Evolutionary conservation across 1,139 yeast species (phyloP).

Genomic region (Petasospora rhodanensis): DNA sequence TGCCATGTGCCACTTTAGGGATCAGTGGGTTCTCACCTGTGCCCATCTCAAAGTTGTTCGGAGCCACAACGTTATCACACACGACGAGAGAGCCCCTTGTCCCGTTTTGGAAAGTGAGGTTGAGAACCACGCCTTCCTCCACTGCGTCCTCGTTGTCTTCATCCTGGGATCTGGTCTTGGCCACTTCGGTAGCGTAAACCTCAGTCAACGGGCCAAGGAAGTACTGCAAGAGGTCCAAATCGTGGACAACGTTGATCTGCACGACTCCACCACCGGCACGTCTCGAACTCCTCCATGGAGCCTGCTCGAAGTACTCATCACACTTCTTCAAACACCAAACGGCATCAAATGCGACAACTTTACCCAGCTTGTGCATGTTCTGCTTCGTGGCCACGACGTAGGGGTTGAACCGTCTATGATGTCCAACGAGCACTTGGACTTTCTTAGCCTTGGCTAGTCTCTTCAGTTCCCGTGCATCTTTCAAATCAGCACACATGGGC

Average conservation of each 20-base stretch:
- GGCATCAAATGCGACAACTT: conserved; percentile 16
- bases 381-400: conserved; percentile 16
- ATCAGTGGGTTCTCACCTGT: conserved; percentile 20
- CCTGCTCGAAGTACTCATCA: conserved; percentile 15
- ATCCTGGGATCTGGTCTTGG: conserved; percentile 9
- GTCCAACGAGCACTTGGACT: conserved; percentile 14
- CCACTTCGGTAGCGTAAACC: conserved; percentile 15
- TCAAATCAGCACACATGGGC: conserved; percentile 14
- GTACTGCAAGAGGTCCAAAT: conserved; percentile 16
- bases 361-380: conserved; percentile 9
- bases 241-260: conserved; percentile 18
- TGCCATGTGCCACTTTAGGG: conserved; percentile 5
- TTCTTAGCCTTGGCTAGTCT: conserved; percentile 4
- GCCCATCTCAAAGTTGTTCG: conserved; percentile 20
- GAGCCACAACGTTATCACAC: conserved; percentile 18
- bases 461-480: conserved; percentile 12
- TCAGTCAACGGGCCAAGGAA: conserved; percentile 15
- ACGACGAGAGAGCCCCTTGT: conserved; percentile 14
- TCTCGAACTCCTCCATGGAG: conserved; percentile 13
- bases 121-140: conserved; percentile 17
- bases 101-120: conserved; percentile 13
- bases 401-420: conserved; percentile 20
- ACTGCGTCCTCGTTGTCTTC: conserved; percentile 9
- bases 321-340: conserved; percentile 18
- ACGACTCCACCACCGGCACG: conserved; percentile 17